Percentiles rank a stretch among this genome's conserved stretches.
These are phyloP conservation scores for Mortierella sp. DNA, from an alignment of 371 early-diverging fungal species.

Conservation along the genomic window DNA sequence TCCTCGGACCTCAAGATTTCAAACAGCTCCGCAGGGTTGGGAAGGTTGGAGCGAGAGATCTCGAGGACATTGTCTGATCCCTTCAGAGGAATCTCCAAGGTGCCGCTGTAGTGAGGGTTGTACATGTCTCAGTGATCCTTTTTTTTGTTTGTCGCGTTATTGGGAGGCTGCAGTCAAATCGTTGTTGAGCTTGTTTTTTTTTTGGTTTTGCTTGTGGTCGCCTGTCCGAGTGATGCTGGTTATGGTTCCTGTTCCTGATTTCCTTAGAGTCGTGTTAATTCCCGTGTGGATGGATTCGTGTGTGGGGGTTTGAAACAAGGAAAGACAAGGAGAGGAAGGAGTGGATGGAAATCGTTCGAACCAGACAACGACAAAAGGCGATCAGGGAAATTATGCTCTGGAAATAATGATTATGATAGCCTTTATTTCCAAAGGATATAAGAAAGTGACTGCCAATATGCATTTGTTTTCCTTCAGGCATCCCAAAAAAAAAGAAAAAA, in stretches of 20 bases:
- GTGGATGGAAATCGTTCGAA: slow-evolving; percentile 5
- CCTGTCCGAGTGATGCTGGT: neutral
- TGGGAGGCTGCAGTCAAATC: neutral
- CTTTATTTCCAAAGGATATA: neutral
- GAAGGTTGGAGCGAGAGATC: slow-evolving; percentile 83
- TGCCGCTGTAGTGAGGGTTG: slow-evolving; percentile 35
- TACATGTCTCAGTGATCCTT: slow-evolving; percentile 27
- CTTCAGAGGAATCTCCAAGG: slow-evolving; percentile 87
- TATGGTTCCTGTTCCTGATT: neutral
- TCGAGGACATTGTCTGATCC: slow-evolving; percentile 83
- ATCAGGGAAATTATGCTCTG: neutral
- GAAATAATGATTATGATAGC: neutral
- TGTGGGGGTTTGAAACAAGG: too few relatives aligned
- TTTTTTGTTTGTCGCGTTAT: neutral
- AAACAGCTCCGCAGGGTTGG: slow-evolving; percentile 77
- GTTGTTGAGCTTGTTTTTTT: neutral
- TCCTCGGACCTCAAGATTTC: slow-evolving; percentile 84
- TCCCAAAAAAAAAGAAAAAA: slow-evolving; percentile 11
- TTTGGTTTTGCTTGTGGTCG: neutral
- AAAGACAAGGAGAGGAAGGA: neutral
- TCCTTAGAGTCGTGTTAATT: neutral
- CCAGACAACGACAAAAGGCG: neutral
- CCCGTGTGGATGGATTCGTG: neutral
- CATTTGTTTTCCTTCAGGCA: neutral
- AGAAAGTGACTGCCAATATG: neutral